Percentiles rank a stretch among this genome's conserved stretches.
phyloP scores from a whole-genome alignment of 148 eudicot species.

The Rhododendron vialii region DNA sequence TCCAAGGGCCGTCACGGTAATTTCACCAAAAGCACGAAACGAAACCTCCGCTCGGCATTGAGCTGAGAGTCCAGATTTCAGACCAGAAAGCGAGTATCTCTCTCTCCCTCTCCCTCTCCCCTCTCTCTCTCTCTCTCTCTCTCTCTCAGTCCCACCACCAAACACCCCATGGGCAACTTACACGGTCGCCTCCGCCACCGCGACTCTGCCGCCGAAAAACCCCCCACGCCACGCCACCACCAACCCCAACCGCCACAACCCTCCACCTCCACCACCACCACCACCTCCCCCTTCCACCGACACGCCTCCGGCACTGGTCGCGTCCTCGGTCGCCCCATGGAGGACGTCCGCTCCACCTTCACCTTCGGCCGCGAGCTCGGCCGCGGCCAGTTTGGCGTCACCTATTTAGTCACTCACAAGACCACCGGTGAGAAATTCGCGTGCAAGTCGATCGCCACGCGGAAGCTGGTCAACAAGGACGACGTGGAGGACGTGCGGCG shows the following conservation, averaged over 20 bases:
- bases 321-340: conserved; percentile 80
- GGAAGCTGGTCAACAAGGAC: conserved; percentile 64
- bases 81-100: background rate
- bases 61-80: background rate
- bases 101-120: background rate
- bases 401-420: conserved; percentile 69
- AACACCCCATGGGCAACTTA: background rate
- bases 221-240: background rate
- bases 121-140: background rate
- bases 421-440: conserved; percentile 50
- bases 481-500: conserved; percentile 85
- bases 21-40: background rate
- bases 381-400: conserved; percentile 91
- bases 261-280: background rate
- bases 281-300: conserved; percentile 15
- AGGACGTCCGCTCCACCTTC: conserved; percentile 65
- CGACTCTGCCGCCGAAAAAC: background rate
- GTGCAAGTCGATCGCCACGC: conserved; percentile 86
- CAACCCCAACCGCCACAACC: conserved; percentile 3
- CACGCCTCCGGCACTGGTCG: conserved; percentile 54
- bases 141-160: background rate
- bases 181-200: conserved; percentile 3
- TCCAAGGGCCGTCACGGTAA: background rate
- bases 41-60: background rate
- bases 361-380: conserved; percentile 84